These are phyloP conservation scores for Aspergillus avenaceus DNA, from an alignment of 495 filamentous ascomycete species.

Conservation along the genomic window DNA sequence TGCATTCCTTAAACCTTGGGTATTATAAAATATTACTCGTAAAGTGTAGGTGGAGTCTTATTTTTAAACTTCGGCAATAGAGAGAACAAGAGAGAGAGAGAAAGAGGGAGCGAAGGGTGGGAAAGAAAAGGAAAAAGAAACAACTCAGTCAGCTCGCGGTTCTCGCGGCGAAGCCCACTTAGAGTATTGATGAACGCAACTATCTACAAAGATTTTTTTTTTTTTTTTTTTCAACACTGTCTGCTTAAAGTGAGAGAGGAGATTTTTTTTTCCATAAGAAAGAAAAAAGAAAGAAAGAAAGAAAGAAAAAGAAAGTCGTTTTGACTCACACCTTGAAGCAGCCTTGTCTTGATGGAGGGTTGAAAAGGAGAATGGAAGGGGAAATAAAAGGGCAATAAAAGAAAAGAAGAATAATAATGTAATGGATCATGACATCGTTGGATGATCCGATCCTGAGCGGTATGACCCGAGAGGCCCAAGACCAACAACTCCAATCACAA, in stretches of 20 bases:
- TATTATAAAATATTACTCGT: background rate
- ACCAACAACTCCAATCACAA: background rate
- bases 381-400: background rate
- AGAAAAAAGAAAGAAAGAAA: background rate
- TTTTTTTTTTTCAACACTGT: too few species aligned
- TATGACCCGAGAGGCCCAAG: background rate
- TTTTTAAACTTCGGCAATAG: background rate
- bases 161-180: too few species aligned
- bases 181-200: too few species aligned
- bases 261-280: background rate
- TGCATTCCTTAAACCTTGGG: background rate
- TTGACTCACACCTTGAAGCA: too few species aligned
- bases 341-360: background rate
- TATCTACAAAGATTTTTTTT: too few species aligned
- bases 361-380: background rate
- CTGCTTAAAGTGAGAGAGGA: too few species aligned
- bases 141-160: background rate
- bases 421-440: background rate
- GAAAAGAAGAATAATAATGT: background rate
- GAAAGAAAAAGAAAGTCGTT: background rate
- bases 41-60: background rate
- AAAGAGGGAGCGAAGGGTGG: too few species aligned
- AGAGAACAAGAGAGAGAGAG: background rate
- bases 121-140: background rate
- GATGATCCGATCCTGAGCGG: conserved; percentile 1